A percentile compares a stretch with the other conserved stretches of the same genome.
Conservation (phyloP, 805 yeast genomes). For the Nakazawaea ishiwadae region DNA sequence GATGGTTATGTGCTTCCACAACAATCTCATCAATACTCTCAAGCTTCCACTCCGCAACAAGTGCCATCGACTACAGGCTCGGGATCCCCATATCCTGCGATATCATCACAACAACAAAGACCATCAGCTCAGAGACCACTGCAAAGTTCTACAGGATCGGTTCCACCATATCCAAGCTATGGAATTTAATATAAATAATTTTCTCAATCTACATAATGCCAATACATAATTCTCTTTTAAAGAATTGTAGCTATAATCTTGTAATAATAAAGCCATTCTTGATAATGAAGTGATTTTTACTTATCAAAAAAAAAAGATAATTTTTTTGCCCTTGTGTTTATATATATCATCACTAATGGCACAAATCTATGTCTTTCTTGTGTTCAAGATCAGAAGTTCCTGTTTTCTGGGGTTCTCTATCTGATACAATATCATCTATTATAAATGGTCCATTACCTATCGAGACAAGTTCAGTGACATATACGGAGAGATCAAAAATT, state of each 20-base stretch:
- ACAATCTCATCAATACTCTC: background rate
- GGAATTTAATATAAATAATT: background rate
- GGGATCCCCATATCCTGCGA: background rate
- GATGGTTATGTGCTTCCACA: background rate
- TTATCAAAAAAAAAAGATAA: too few species aligned
- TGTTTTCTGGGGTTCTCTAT: background rate
- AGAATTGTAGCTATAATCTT: too few species aligned
- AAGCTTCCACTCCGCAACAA: too few species aligned
- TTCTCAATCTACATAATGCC: background rate
- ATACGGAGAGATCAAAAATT: background rate
- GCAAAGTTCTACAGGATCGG: background rate
- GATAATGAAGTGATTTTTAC: too few species aligned
- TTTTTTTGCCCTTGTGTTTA: too few species aligned
- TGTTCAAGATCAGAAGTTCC: background rate
- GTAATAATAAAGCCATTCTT: too few species aligned
- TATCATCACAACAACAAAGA: background rate
- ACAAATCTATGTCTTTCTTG: too few species aligned
- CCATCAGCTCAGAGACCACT: background rate
- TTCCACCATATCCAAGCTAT: constrained; percentile 10
- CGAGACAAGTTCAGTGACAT: too few species aligned
- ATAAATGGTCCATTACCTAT: constrained; percentile 5
- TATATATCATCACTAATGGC: too few species aligned
- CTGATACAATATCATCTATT: background rate
- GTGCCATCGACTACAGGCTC: background rate
- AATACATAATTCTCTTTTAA: too few species aligned